Evolutionary conservation across 768 basidiomycete species (phyloP).

Genomic region (Hydnomerulius pinastri): DNA sequence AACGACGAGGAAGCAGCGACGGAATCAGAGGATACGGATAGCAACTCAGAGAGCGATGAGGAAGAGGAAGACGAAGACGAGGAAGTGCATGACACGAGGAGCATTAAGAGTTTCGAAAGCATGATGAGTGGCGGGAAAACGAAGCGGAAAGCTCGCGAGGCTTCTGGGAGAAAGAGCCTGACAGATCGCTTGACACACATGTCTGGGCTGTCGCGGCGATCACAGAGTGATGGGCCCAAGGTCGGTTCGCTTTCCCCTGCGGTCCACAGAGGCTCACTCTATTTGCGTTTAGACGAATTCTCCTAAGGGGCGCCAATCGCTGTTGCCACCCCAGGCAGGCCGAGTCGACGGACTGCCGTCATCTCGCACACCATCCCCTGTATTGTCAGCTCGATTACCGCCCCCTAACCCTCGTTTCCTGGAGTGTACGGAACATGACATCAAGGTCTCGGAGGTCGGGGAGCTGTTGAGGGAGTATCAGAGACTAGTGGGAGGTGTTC

Average conservation of each 20-base stretch:
- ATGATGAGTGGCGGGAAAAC: constrained; percentile 58
- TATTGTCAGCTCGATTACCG: constrained; percentile 43
- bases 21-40: constrained; percentile 22
- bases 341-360: constrained; percentile 40
- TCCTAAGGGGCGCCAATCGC: too few species aligned
- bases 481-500: constrained; percentile 69
- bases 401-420: constrained; percentile 73
- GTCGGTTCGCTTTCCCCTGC: constrained; percentile 26
- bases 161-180: too few species aligned
- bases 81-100: constrained; percentile 61
- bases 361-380: constrained; percentile 41
- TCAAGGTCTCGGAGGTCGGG: constrained; percentile 78
- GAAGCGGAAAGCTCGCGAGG: constrained; percentile 40
- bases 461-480: constrained; percentile 82
- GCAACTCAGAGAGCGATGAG: constrained; percentile 20
- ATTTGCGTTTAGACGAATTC: not conserved
- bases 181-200: constrained; percentile 82
- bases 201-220: constrained; percentile 55
- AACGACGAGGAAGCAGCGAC: constrained; percentile 5
- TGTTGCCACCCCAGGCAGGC: constrained; percentile 9
- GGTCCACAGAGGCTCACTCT: constrained; percentile 19
- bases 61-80: too few species aligned
- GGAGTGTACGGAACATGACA: constrained; percentile 71
- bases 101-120: constrained; percentile 84
- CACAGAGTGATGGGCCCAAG: constrained; percentile 36